These are phyloP conservation scores for Delitschia confertaspora DNA, from an alignment of 495 filamentous ascomycete genomes.

Conservation along the genomic window DNA sequence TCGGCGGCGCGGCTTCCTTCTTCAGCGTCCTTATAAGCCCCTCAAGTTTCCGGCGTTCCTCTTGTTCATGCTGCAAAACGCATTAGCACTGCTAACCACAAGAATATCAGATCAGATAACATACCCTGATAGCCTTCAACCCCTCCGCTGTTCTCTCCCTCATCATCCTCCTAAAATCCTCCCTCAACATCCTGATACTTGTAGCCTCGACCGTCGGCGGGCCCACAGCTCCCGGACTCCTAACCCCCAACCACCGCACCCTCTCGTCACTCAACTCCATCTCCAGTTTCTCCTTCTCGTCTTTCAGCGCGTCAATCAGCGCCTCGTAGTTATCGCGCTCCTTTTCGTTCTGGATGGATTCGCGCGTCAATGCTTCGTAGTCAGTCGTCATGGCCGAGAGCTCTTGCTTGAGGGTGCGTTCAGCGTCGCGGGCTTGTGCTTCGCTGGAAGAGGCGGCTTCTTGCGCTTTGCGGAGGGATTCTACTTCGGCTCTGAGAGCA, in stretches of 20 bases:
- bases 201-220: conserved; percentile 43
- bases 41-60: conserved; percentile 60
- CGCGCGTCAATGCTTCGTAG: conserved; percentile 78
- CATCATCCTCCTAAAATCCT: conserved; percentile 90
- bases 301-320: conserved; percentile 59
- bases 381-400: conserved; percentile 73
- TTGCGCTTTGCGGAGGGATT: conserved; percentile 24
- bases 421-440: conserved; percentile 25
- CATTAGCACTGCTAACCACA: conserved; percentile 9
- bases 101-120: conserved; percentile 26
- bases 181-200: conserved; percentile 64
- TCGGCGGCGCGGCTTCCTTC: conserved; percentile 36
- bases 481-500: conserved; percentile 40
- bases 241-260: conserved; percentile 59
- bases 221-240: conserved; percentile 40
- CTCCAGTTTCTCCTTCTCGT: conserved; percentile 60
- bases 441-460: conserved; percentile 19
- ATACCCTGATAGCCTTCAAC: conserved; percentile 58
- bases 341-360: conserved; percentile 77
- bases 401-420: conserved; percentile 63
- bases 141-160: conserved; percentile 66
- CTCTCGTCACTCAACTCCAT: conserved; percentile 61
- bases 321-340: conserved; percentile 71
- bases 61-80: conserved; percentile 55
- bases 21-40: conserved; percentile 47